Conservation (phyloP, 2,329 filamentous ascomycete genomes). For the Eurotiales sp. region DNA sequence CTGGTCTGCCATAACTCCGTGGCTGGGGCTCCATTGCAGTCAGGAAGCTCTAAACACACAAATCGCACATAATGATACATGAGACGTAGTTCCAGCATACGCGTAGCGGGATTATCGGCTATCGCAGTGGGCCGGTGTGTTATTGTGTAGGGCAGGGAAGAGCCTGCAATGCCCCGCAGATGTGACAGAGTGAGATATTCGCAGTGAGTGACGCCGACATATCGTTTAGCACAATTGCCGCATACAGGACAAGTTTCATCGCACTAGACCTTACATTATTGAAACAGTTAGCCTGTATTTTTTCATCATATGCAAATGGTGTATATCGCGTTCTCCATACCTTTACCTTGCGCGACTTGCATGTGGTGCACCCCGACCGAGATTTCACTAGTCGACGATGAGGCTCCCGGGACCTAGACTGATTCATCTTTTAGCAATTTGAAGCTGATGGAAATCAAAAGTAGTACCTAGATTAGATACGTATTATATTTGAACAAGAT, state of each 20-base stretch:
- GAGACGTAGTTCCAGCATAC: not conserved
- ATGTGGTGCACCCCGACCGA: not conserved
- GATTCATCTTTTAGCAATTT: too few species aligned
- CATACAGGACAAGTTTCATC: not conserved
- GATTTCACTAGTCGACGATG: not conserved
- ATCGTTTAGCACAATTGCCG: not conserved
- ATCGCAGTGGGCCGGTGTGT: not conserved
- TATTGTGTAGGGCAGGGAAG: not conserved
- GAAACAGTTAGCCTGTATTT: not conserved
- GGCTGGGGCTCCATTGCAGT: not conserved
- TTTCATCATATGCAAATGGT: not conserved
- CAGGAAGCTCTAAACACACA: not conserved
- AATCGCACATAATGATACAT: not conserved
- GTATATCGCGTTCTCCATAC: not conserved
- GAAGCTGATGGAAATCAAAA: too few species aligned
- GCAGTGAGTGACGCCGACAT: not conserved
- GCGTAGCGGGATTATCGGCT: not conserved
- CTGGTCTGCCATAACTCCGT: not conserved
- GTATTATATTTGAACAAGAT: too few species aligned
- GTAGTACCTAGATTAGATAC: too few species aligned
- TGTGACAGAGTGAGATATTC: not conserved
- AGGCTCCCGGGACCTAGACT: not conserved
- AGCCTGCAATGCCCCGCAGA: not conserved
- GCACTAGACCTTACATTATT: not conserved
- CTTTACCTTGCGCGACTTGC: not conserved